Base-by-base conservation (phyloP, 805 yeast genomes). In the Monosporozyma servazzii region DNA sequence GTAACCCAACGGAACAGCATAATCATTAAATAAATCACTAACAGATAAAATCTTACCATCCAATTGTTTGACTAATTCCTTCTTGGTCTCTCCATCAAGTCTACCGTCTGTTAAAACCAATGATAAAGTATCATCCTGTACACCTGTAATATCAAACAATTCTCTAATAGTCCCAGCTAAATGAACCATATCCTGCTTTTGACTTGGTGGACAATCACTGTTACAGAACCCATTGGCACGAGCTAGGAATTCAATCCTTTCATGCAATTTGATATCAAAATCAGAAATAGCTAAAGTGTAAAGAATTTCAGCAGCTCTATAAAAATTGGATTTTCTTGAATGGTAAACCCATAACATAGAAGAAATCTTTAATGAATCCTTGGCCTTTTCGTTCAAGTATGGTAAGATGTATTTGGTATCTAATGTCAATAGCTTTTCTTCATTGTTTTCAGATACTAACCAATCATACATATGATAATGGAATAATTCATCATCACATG, bases 191-290 rank as follows among this genome's bases (percentile, higher is more conserved):
- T 82, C 81, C 60, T 86, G 95, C 58, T 91, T 77, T 61, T 83
- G 75, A 53, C 76, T 78, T 30, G 91, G 87, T 25, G 91, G 85
- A 55, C 89, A 81, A 45, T 78, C 81, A 66, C 96, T 85, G 63
- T 88, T 87, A 66, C 96, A 86, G 71, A 88, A 89, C 2, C 96
- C 96, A 66, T 85, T 86, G 1, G 97, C 97, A 58, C 97, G 78
- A 1, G 97, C 87, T 50, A 93, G 73, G 64, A 78, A 88, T 67
- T 90, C 96, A 44, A 91, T 84, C 64, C 99, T 78, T 60, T 84
- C 83, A 39, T 78, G 75, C 52, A 91, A 75, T 37, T 77, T 71
- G 48, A 91, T 73, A 10, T 77, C 76, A 65, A 88, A 88, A 49
- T 81, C 83, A 17, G 95, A 84, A 20, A 81, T 71, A 0, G 96